These are phyloP conservation scores for Passalora sequoiae DNA, from an alignment of 2,329 filamentous ascomycete species.

Conservation along the genomic window DNA sequence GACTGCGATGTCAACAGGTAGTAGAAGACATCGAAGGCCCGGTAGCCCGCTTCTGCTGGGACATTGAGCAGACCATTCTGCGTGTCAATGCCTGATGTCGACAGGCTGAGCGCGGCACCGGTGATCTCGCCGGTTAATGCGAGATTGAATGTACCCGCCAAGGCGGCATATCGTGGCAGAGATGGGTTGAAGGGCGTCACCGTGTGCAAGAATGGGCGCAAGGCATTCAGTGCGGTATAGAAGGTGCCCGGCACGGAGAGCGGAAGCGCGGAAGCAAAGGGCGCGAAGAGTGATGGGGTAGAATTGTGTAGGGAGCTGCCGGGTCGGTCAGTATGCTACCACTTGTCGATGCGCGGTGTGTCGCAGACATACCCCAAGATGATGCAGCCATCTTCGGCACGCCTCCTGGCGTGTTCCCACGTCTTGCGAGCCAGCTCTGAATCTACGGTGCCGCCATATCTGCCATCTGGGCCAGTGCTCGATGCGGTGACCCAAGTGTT, in stretches of 20 bases:
- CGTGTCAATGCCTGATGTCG: conserved; percentile 84
- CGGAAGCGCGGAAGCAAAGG: conserved; percentile 77
- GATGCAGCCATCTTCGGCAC: conserved; percentile 93
- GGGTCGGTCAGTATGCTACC: conserved; percentile 8
- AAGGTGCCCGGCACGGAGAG: conserved; percentile 69
- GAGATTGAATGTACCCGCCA: conserved; percentile 76
- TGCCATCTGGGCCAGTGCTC: conserved; percentile 63
- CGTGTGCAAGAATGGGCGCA: conserved; percentile 80
- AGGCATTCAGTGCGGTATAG: conserved; percentile 71
- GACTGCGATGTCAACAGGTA: conserved; percentile 82
- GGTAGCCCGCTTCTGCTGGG: conserved; percentile 71
- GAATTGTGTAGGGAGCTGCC: conserved; percentile 80
- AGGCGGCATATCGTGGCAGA: conserved; percentile 69
- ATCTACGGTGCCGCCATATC: conserved; percentile 74
- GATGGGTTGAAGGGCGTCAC: conserved; percentile 89
- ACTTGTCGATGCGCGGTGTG: not conserved
- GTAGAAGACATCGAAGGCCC: conserved; percentile 97
- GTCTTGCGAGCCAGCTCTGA: conserved; percentile 69
- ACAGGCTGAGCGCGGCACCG: conserved; percentile 69
- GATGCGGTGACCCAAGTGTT: conserved; percentile 90
- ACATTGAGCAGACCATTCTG: conserved; percentile 72
- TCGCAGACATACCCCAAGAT: conserved; percentile 67
- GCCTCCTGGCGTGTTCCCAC: conserved; percentile 92
- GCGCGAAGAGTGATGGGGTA: conserved; percentile 74
- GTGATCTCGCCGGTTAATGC: conserved; percentile 75